Percentiles rank a stretch among this genome's conserved stretches.
Evolutionary conservation across 2,329 filamentous ascomycete genomes (phyloP).

Genomic region (Fusarium buharicum): DNA sequence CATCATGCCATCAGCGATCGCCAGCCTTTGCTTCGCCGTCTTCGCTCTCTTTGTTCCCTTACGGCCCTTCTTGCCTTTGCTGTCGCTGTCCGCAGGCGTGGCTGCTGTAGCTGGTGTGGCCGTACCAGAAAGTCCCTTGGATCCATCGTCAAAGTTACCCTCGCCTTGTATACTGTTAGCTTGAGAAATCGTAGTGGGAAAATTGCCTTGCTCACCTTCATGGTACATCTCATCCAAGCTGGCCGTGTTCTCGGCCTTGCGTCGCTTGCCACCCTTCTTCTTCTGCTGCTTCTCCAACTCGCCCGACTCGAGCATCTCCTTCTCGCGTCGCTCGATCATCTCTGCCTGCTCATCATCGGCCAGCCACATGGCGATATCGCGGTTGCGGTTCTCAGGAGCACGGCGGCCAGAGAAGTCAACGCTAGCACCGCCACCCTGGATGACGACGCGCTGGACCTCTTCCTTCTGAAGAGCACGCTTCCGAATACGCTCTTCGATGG

Average conservation of each 20-base stretch:
- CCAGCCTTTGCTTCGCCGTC: slow-evolving; percentile 74
- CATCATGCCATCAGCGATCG: slow-evolving; percentile 70
- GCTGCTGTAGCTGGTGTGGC: slow-evolving; percentile 88
- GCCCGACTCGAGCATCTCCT: slow-evolving; percentile 81
- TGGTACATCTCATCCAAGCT: slow-evolving; percentile 98
- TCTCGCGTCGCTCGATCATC: slow-evolving; percentile 91
- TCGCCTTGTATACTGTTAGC: slow-evolving; percentile 72
- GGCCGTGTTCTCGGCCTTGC: slow-evolving; percentile 63
- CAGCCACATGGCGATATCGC: slow-evolving; percentile 99
- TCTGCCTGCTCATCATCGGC: slow-evolving; percentile 97
- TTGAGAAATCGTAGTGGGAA: neutral
- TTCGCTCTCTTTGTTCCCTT: slow-evolving; percentile 68
- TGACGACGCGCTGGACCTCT: slow-evolving; percentile 97
- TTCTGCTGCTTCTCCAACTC: slow-evolving; percentile 72
- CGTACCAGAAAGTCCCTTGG: slow-evolving; percentile 64
- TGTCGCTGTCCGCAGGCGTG: slow-evolving; percentile 75
- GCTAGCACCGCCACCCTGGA: slow-evolving; percentile 87
- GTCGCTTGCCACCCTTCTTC: slow-evolving; percentile 69
- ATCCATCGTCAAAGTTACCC: slow-evolving; percentile 91
- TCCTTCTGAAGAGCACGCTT: slow-evolving; percentile 98
- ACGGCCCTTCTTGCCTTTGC: slow-evolving; percentile 65
- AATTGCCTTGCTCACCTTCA: slow-evolving; percentile 77
- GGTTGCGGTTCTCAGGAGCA: slow-evolving; percentile 89
- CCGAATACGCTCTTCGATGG: slow-evolving; percentile 97
- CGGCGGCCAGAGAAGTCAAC: slow-evolving; percentile 97